phyloP scores from a whole-genome alignment of 257 asterid genomes.

The Solanum paucissectum region DNA sequence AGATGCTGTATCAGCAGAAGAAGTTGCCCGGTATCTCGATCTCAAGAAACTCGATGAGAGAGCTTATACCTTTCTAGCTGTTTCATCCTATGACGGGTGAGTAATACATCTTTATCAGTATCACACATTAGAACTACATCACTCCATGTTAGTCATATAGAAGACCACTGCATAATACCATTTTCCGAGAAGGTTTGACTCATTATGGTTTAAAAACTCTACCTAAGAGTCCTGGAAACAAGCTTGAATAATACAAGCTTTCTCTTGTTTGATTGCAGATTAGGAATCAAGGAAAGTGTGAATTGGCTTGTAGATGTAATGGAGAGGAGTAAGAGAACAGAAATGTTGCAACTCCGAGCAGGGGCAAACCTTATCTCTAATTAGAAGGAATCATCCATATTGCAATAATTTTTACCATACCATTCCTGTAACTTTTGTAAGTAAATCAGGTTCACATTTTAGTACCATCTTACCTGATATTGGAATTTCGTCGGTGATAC shows the following conservation, averaged over 20 bases:
- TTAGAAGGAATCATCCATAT: neutral
- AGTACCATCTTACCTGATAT: conserved; percentile 4
- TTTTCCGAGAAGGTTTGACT: neutral
- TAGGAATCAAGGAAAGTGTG: conserved; percentile 66
- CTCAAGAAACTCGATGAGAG: conserved; percentile 68
- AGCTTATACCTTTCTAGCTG: conserved; percentile 46
- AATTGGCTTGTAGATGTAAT: conserved; percentile 75
- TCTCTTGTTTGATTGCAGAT: conserved; percentile 23
- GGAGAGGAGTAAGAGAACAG: conserved; percentile 85
- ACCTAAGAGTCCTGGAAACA: neutral
- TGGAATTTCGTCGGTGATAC: neutral
- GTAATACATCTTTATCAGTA: neutral
- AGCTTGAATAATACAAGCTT: neutral
- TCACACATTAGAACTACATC: neutral
- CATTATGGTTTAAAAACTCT: neutral
- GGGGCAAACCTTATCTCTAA: conserved; percentile 17
- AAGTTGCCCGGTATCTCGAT: conserved; percentile 62
- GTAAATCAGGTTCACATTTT: conserved; percentile 8
- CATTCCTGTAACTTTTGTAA: conserved; percentile 9
- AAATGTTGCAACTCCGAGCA: conserved; percentile 51
- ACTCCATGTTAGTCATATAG: neutral
- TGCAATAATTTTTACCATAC: neutral
- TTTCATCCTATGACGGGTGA: conserved; percentile 72
- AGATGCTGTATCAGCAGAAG: conserved; percentile 62
- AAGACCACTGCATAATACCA: neutral